Base-by-base conservation (phyloP, 208 protist species). In the Trypanosoma melophagium region DNA sequence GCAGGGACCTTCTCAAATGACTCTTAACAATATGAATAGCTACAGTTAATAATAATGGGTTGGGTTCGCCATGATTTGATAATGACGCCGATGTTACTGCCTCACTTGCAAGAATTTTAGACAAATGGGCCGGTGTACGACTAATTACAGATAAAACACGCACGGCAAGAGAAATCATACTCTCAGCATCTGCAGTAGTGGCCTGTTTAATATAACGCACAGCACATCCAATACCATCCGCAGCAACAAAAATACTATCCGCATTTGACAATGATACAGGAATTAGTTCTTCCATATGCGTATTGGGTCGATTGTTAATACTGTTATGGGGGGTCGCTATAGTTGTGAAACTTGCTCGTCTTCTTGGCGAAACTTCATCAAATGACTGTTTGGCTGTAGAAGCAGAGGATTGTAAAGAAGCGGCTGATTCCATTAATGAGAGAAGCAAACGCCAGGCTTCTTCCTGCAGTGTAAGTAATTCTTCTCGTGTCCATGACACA, bases 371-470 rank as follows among this genome's bases (percentile, higher is more conserved):
- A 5, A 5, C 1, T 7, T 35, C 28, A 35, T 5, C 1, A 7
- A 35, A 35, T 35, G 1, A 5, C 1, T 35, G 5, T 35, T 35
- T 35, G 5, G 5, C 28, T 35, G 28, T 5, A 35, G 28, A 35
- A 35, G 28, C 16, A 41, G 19, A n/a, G 22, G 40, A 22, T 13
- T 8, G 1, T 38, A 25, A 5, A 22, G 16, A 16, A 49, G 38
- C 35, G 8, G 40, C 35, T 14, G 75, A 77, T 55, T 83, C 74
- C 45, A 92, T 76, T 62, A 94, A 72, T 16, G 79, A 73, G 16
- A 80, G 70, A 54, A 94, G 72, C 28, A 89, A 71, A 66, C 69
- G 41, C 89, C 89, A 94, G 24, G 78, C 75, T 51, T 94, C 86
- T 35, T 69, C 60, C 66, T 94, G 83, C 25, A 94, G 73, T 49